These are phyloP conservation scores for Metschnikowia similis DNA, from an alignment of 805 yeast genomes.

Conservation along the genomic window DNA sequence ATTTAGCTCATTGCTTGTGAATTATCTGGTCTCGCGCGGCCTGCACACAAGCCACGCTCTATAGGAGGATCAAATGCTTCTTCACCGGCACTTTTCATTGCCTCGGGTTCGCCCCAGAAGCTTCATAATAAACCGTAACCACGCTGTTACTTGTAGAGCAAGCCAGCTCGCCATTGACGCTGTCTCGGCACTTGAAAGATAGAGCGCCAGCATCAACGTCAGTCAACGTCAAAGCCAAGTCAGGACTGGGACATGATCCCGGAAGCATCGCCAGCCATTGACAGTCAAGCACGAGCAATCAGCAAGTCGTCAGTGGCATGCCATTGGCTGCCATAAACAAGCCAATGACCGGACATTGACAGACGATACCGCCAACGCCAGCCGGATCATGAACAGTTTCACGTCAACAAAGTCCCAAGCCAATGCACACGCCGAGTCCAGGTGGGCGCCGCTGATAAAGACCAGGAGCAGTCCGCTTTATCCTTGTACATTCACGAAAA, in stretches of 20 bases:
- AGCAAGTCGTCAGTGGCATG: no score
- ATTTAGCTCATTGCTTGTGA: neutral
- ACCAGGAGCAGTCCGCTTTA: no score
- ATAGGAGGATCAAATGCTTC: neutral
- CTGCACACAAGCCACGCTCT: neutral
- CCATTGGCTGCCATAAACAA: no score
- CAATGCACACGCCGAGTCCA: neutral
- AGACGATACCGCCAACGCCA: neutral
- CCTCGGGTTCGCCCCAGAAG: neutral
- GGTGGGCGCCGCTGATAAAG: no score
- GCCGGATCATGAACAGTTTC: neutral
- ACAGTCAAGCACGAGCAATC: no score
- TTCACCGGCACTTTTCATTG: neutral
- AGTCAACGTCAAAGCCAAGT: no score
- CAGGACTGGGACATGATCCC: no score
- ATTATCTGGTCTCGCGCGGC: neutral
- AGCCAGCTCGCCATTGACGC: no score
- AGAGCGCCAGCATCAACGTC: no score
- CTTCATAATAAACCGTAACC: constrained; percentile 1
- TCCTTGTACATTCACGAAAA: neutral
- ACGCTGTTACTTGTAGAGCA: neutral
- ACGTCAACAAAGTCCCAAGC: neutral
- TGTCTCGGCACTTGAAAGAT: no score
- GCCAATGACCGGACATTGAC: no score
- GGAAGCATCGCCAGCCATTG: no score